Evolutionary conservation across 805 yeast genomes (phyloP).

Genomic region (Candida stauntonica): DNA sequence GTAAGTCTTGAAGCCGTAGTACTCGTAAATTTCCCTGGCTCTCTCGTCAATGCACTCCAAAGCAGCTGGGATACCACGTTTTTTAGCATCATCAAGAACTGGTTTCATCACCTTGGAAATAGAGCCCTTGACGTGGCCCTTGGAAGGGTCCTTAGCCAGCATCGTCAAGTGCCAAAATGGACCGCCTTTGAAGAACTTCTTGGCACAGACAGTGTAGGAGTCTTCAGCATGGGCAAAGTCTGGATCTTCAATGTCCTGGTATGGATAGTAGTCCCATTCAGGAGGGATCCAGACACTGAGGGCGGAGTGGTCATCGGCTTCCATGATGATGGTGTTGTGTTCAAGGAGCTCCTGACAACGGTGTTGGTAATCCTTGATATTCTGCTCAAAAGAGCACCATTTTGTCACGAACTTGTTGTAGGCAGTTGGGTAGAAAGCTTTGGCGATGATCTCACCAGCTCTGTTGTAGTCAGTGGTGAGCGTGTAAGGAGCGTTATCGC

Average conservation of each 20-base stretch:
- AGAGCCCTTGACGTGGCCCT: constrained; percentile 11
- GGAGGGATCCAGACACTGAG: constrained; percentile 25
- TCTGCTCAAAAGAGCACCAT: constrained; percentile 12
- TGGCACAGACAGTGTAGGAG: constrained; percentile 8
- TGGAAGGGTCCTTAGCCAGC: constrained; percentile 14
- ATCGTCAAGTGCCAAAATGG: constrained; percentile 18
- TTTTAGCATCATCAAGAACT: constrained; percentile 15
- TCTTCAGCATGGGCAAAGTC: constrained; percentile 7
- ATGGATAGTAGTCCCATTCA: constrained; percentile 12
- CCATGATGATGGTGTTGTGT: constrained; percentile 12
- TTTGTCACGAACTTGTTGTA: constrained; percentile 17
- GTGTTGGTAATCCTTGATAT: constrained; percentile 12
- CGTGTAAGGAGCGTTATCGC: neutral
- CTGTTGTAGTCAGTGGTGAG: constrained; percentile 13
- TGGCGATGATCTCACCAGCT: constrained; percentile 17
- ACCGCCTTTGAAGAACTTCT: constrained; percentile 11
- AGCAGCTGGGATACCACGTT: constrained; percentile 15
- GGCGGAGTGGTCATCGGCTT: constrained; percentile 14
- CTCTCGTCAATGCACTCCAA: constrained; percentile 19
- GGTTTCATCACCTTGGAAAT: constrained; percentile 20
- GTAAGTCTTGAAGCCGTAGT: constrained; percentile 19
- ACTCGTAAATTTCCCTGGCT: constrained; percentile 17
- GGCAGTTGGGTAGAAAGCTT: constrained; percentile 20
- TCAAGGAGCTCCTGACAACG: constrained; percentile 16
- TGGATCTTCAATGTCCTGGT: constrained; percentile 8